These are phyloP conservation scores for Halenospora varia DNA, from an alignment of 495 filamentous ascomycete species.

Conservation along the genomic window DNA sequence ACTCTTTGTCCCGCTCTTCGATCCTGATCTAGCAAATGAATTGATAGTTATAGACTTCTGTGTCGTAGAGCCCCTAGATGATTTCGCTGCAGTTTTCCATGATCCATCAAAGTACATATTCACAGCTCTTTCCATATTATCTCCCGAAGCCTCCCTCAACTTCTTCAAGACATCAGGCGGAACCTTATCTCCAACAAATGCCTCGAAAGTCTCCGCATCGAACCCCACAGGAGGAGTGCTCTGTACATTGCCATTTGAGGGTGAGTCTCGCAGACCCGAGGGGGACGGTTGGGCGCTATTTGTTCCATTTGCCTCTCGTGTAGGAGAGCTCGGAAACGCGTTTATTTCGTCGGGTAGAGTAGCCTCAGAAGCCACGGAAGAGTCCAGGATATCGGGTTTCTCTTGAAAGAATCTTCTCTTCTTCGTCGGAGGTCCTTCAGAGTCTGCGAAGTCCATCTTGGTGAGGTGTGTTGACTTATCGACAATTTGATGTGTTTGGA, in stretches of 20 bases:
- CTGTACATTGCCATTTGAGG: background rate
- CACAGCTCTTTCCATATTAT: constrained; percentile 63
- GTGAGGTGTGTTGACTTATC: background rate
- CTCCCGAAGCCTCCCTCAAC: constrained; percentile 55
- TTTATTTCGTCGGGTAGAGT: constrained; percentile 19
- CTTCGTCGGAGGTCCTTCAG: constrained; percentile 65
- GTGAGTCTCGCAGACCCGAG: no score
- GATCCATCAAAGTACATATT: constrained; percentile 94
- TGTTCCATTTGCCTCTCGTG: background rate
- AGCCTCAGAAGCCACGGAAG: constrained; percentile 13
- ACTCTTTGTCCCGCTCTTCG: constrained; percentile 12
- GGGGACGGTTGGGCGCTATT: no score
- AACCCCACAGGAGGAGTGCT: constrained; percentile 37
- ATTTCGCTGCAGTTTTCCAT: constrained; percentile 52
- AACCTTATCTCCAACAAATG: constrained; percentile 67
- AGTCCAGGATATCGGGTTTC: constrained; percentile 29
- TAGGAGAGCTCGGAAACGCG: constrained; percentile 11
- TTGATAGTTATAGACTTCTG: constrained; percentile 17
- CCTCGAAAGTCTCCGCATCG: constrained; percentile 63
- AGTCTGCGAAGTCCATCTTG: constrained; percentile 51
- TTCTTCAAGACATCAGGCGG: constrained; percentile 41
- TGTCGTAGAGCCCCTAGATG: background rate
- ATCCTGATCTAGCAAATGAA: constrained; percentile 14
- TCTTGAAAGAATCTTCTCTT: constrained; percentile 80
- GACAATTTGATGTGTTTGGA: constrained; percentile 3